Conservation (phyloP, 441 rosid species). For the Populus tomentosa region DNA sequence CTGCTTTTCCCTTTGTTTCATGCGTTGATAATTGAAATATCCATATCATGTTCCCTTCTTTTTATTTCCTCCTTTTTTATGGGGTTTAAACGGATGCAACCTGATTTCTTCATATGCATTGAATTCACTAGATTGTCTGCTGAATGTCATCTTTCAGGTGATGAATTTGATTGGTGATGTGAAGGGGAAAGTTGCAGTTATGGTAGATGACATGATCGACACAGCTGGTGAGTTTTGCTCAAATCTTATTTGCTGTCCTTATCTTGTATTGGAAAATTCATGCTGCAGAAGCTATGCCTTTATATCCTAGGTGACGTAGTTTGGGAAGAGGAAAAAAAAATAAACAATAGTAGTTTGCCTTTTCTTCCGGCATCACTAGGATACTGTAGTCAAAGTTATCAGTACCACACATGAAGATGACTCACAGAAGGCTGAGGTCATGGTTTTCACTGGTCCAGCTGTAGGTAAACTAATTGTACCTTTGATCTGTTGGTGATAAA, state of each 20-base stretch:
- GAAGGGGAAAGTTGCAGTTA: slow-evolving; percentile 89
- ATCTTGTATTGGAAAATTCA: neutral
- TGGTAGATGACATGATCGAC: slow-evolving; percentile 99
- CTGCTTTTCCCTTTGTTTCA: neutral
- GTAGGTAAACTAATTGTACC: neutral
- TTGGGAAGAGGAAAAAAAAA: no score
- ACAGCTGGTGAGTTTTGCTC: slow-evolving; percentile 65
- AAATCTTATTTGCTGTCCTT: slow-evolving; percentile 1
- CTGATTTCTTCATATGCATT: neutral
- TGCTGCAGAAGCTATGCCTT: slow-evolving; percentile 2
- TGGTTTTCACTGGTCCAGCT: neutral
- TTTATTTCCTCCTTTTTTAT: neutral
- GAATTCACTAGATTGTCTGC: neutral
- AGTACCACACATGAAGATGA: neutral
- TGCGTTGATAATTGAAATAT: neutral
- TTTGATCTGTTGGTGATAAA: neutral
- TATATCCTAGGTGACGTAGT: neutral
- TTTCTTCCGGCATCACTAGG: neutral
- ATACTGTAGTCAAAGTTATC: neutral
- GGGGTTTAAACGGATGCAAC: neutral
- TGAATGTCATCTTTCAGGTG: slow-evolving; percentile 46
- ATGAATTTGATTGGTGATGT: slow-evolving; percentile 97
- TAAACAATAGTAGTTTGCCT: neutral
- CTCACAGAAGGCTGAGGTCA: neutral
- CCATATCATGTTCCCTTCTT: no score